A percentile compares a stretch with the other conserved stretches of the same genome.
Evolutionary conservation across 352 stramenopile genomes (phyloP).

Genomic region (Phytophthora ramorum): DNA sequence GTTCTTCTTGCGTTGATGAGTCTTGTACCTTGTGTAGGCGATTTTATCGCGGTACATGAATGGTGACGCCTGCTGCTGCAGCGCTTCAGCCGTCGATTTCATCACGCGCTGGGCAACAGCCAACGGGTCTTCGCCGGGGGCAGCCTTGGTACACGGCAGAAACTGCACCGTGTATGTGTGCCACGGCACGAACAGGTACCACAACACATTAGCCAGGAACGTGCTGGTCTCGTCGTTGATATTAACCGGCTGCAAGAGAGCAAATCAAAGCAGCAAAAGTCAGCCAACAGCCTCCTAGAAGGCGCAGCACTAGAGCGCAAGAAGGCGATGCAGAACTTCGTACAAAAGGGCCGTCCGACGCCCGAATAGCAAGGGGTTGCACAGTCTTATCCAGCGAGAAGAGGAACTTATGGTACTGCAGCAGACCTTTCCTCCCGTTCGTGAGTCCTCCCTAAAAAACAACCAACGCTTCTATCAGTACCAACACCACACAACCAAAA

Average conservation of each 20-base stretch:
- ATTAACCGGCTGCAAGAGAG: slow-evolving; percentile 60
- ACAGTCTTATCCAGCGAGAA: slow-evolving; percentile 72
- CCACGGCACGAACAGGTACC: slow-evolving; percentile 77
- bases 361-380: slow-evolving; percentile 69
- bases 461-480: slow-evolving; percentile 2
- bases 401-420: slow-evolving; percentile 86
- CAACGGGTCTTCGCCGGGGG: slow-evolving; percentile 53
- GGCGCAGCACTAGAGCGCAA: not conserved
- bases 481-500: not conserved
- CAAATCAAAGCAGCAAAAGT: not conserved
- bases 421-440: slow-evolving; percentile 64
- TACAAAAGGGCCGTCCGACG: slow-evolving; percentile 73
- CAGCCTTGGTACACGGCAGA: slow-evolving; percentile 46
- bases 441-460: slow-evolving; percentile 61
- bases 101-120: slow-evolving; percentile 71
- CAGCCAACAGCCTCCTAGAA: not conserved
- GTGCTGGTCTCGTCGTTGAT: slow-evolving; percentile 85
- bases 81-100: slow-evolving; percentile 50
- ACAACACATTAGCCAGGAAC: slow-evolving; percentile 74
- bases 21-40: slow-evolving; percentile 64
- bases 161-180: slow-evolving; percentile 73
- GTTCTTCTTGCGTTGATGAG: slow-evolving; percentile 55
- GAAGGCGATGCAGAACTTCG: slow-evolving; percentile 12
- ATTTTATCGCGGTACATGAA: slow-evolving; percentile 84
- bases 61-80: slow-evolving; percentile 64